Evolutionary conservation across 2,329 filamentous ascomycete genomes (phyloP), one percentile per base, ranked within the genome.

Genomic region (Xylariaceae sp.): DNA sequence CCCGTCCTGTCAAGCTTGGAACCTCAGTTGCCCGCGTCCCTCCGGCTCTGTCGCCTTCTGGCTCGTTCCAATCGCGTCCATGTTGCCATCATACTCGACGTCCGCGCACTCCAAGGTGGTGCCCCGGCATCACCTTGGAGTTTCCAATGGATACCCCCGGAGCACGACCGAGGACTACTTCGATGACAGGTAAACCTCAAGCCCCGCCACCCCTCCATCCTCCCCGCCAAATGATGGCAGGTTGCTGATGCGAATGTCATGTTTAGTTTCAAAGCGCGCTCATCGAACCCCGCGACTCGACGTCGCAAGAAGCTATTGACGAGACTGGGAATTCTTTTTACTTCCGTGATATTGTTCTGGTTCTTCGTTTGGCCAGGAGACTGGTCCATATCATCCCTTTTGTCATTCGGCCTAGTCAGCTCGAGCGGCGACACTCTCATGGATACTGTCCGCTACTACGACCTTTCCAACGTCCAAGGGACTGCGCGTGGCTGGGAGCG

Each of bases 361-460:
- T 76, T 96, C 65, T 92, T 92, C 75, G 82, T 92, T 53, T 89
- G 90, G 74, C 84, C 91, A 64, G 79, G 79, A 76, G 82, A 73
- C 74, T 86, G 76, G 74, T 84, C 76, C 66, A 79, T 78, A 69
- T 86, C 77, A 67, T 90, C 77, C 72, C 80, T 78, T 71, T 82
- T 77, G 71, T 88, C 89, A 0, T 78, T 95, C 53, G 89, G 88
- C 35, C 80, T 93, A 42, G 77, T 92, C 54, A 85, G 86, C 45
- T 78, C 82, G 18, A 77, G 79, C 55, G 85, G 88, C 55, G 87
- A 89, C 66, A 83, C 90, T 64, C 87, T 96, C 70, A 85, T 97
- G 59, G 91, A 97, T 74, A 97, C 93, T 1, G 90, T 99, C 62
- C 90, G 93, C 73, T 97, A 99, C 77, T 97, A 97, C 76, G 94